Percentiles rank a stretch among this genome's conserved stretches.
phyloP scores from a whole-genome alignment of 768 basidiomycete species.

The Gelatoporia subvermispora region DNA sequence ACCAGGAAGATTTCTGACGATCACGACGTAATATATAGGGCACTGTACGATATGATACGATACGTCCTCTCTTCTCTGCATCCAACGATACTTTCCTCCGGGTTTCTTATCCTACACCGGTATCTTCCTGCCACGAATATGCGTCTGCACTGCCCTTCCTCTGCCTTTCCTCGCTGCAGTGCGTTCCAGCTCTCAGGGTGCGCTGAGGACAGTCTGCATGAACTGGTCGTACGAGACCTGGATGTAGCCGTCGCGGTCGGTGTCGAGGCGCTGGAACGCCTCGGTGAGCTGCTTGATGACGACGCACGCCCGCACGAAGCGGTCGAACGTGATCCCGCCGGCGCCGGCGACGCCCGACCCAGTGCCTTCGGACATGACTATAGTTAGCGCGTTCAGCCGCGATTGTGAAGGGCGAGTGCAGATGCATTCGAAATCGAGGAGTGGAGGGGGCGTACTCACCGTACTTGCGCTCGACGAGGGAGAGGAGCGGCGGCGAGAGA shows the following conservation, averaged over 20 bases:
- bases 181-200: too few species aligned
- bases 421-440: background rate
- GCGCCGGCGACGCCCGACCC: slow-evolving; percentile 21
- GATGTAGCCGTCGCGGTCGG: slow-evolving; percentile 62
- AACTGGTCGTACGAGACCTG: slow-evolving; percentile 72
- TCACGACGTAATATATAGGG: too few species aligned
- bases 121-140: too few species aligned
- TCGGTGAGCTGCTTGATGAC: slow-evolving; percentile 76
- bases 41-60: too few species aligned
- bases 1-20: too few species aligned
- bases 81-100: too few species aligned
- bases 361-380: slow-evolving; percentile 53
- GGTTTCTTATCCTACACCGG: too few species aligned
- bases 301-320: slow-evolving; percentile 84
- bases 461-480: slow-evolving; percentile 74
- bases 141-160: too few species aligned
- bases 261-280: slow-evolving; percentile 61
- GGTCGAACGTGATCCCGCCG: slow-evolving; percentile 78
- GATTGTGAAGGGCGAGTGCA: background rate
- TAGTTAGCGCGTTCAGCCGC: slow-evolving; percentile 1
- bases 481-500: slow-evolving; percentile 60
- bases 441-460: slow-evolving; percentile 40
- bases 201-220: slow-evolving; percentile 55
- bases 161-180: too few species aligned
- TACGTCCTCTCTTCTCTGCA: too few species aligned